Base-by-base conservation (phyloP, 768 basidiomycete genomes). In the Panus rudis region DNA sequence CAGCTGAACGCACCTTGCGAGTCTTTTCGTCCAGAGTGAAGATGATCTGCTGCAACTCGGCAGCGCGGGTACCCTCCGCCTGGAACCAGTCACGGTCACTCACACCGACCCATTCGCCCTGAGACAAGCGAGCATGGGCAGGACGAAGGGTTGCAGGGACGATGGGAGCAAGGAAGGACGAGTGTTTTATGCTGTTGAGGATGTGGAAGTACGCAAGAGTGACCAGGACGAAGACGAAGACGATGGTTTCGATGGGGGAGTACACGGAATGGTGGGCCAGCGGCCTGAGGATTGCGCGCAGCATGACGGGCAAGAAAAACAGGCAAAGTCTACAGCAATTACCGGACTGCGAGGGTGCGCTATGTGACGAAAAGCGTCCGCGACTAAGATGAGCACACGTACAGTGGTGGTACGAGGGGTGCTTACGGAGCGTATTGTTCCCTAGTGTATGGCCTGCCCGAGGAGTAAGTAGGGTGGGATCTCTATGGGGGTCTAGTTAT, bases 171-270 rank as follows among this genome's bases (percentile, higher is more conserved):
- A 92, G 75, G 63, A 92, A 84, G 19, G 86, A 73, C 0, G 86
- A 90, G 55, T 92, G 81, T 55, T 93, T 92, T 58, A 98, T 86
- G 41, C 87, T 86, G 43, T 78, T 78, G 47, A 99, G 76, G 52
- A 96, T 74, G 57, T 94, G 92, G 62, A 98, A 96, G 64, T 98
- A 98, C 37, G 90, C 86, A 40, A 98, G 76, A 1, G 96, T 98
- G 17, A 87, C 85, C 47, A 93, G 62, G 56, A 92, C 79, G 62
- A 82, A 89, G 69, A 90, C 85, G 61, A 81, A 78, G 44, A 96
- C 92, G 50, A 96, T 91, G 6, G 86, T 85, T 58, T 97, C 93
- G 50, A 90, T 87, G 38, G 87, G 87, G 4, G 71, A 80, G 60
- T 79, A 79, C 13, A 82, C 83, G 1, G 84, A 80, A 49, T 83